Evolutionary conservation across 202 grass and related monocot species (phyloP).

Genomic region (Setaria italica): DNA sequence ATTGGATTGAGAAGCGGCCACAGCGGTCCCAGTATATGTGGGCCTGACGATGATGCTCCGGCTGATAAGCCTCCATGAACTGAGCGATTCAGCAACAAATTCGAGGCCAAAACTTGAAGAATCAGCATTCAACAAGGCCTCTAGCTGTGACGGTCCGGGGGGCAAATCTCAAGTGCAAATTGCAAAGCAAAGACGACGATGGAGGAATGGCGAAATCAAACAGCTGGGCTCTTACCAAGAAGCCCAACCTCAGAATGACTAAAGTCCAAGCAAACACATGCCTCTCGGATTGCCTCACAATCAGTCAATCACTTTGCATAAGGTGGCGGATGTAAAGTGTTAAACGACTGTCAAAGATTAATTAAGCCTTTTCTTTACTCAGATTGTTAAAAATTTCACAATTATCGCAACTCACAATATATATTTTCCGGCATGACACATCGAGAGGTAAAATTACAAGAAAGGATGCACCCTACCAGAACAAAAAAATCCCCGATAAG

Average conservation of each 20-base stretch:
- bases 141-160: not conserved
- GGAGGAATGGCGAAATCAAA: not conserved
- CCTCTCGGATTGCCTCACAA: too few species aligned
- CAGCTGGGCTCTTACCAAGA: not conserved
- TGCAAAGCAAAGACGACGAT: not conserved
- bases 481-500: not conserved
- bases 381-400: not conserved
- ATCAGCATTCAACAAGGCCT: not conserved
- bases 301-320: not conserved
- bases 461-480: conserved; percentile 38
- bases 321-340: not conserved
- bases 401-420: conserved; percentile 7
- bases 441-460: conserved; percentile 29
- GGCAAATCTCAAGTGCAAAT: not conserved
- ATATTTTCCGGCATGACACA: conserved; percentile 1
- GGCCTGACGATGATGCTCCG: not conserved
- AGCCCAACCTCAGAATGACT: not conserved
- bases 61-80: too few species aligned
- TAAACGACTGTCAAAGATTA: not conserved
- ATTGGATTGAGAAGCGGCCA: too few species aligned
- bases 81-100: not conserved
- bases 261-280: too few species aligned
- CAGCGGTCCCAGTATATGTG: too few species aligned
- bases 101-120: not conserved
- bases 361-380: not conserved